Base-by-base conservation (phyloP, 345 rosid genomes). In the Brassica carinata region DNA sequence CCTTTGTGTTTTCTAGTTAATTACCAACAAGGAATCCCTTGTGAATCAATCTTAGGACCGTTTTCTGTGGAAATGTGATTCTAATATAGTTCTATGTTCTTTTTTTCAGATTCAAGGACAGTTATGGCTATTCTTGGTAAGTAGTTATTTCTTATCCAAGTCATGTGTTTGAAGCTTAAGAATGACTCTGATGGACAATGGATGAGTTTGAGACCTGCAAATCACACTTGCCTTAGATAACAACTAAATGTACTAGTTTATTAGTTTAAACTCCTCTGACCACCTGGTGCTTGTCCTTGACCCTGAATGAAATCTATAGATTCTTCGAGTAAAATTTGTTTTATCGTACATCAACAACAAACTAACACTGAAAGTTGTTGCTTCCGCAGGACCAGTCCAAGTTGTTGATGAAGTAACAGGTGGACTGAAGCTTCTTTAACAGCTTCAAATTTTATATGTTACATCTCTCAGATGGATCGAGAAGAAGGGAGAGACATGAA, bases 121-220 rank as follows among this genome's bases (percentile, higher is more conserved):
- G 99, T 96, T 80, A 96, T 96, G 99, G 97, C 99, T 67, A 89
- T 96, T 84, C 92, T 96, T 74, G 99, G 99, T 95, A 83, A 87
- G 91, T 53, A 75, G 29, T 38, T 76, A 36, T 57, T 31, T 70
- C 7, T 36, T 0, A 51, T 55, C 63, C 68, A 77, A 29, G 64
- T 27, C 61, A 62, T 82, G 26, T 67, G 13, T 58, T 17, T 77
- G 53, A 61, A 10, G 55, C 3, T 23, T 81, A 19, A 17, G n/a
- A n/a, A n/a, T n/a, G 67, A 59, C 18, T 53, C 63, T 38, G 48
- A 65, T 70, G 53, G 43, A 29, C 13, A 27, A 71, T 4, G 18
- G 17, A 64, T 76, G 61, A 38, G 31, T 70, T 71, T 69, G 45
- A 64, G 75, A 36, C 30, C 45, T 65, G 51, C 55, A 43, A 53